Evolutionary conservation across 202 grass and related monocot species (phyloP).

Genomic region (Panicum hallii): DNA sequence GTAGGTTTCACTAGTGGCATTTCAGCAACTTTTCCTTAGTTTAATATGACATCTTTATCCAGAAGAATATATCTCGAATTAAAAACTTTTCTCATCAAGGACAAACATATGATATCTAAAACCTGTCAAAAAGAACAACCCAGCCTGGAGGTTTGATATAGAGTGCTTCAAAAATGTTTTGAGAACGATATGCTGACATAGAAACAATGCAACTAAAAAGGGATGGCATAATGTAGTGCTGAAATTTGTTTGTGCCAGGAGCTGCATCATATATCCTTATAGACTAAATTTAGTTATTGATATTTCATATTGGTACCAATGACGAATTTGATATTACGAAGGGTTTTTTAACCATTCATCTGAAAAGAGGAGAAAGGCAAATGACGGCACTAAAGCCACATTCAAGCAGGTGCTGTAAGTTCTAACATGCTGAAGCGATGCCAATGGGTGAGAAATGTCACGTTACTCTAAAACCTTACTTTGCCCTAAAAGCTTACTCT

Average conservation of each 20-base stretch:
- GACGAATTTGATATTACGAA: background rate
- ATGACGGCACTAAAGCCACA: background rate
- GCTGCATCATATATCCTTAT: background rate
- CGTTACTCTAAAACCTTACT: background rate
- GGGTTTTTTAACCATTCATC: background rate
- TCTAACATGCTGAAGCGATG: constrained; percentile 21
- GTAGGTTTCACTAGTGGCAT: background rate
- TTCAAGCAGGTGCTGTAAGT: background rate
- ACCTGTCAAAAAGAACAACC: background rate
- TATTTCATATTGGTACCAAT: constrained; percentile 3
- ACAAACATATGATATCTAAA: background rate
- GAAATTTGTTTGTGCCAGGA: background rate
- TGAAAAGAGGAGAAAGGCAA: background rate
- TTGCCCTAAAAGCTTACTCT: background rate
- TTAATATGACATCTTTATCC: background rate
- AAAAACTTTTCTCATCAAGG: background rate
- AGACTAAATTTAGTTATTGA: background rate
- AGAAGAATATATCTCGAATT: background rate
- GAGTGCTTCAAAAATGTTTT: background rate
- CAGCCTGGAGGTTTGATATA: background rate
- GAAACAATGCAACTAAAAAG: constrained; percentile 26
- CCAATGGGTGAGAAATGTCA: background rate
- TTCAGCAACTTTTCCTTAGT: background rate
- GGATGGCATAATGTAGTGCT: constrained; percentile 6
- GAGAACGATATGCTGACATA: constrained; percentile 15